Conservation (phyloP, 805 yeast genomes). For the Debaryomyces hansenii region DNA sequence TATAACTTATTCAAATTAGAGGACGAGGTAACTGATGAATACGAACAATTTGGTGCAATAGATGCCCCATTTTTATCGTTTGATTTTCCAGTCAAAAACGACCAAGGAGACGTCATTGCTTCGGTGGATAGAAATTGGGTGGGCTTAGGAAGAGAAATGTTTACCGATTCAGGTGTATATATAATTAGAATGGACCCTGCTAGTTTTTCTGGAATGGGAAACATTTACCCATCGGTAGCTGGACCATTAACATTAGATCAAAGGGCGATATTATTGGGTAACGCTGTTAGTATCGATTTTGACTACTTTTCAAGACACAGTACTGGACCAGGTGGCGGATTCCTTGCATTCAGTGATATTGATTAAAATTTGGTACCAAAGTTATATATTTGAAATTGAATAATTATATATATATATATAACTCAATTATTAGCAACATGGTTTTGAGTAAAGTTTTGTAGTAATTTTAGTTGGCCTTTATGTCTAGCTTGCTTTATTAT, state of each 20-base stretch:
- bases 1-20: constrained; percentile 72
- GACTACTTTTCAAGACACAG: constrained; percentile 97
- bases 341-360: constrained; percentile 33
- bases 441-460: constrained; percentile 2
- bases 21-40: constrained; percentile 42
- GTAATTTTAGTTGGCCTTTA: constrained; percentile 7
- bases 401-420: neutral
- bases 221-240: constrained; percentile 49
- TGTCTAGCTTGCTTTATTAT: constrained; percentile 25
- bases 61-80: constrained; percentile 87
- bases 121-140: constrained; percentile 92
- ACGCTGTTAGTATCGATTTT: constrained; percentile 90
- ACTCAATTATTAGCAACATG: neutral
- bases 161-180: constrained; percentile 94
- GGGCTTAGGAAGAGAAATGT: constrained; percentile 87
- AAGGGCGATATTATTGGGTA: constrained; percentile 81
- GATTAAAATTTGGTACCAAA: neutral
- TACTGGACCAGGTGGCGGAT: constrained; percentile 47
- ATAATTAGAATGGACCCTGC: constrained; percentile 78
- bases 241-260: constrained; percentile 70
- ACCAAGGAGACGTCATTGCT: constrained; percentile 58
- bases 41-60: constrained; percentile 79
- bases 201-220: constrained; percentile 60
- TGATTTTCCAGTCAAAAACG: constrained; percentile 76
- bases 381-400: constrained; percentile 7